Evolutionary conservation across 2,329 filamentous ascomycete species (phyloP), one percentile per base, ranked within the genome.

Genomic region (Tothia fuscella): DNA sequence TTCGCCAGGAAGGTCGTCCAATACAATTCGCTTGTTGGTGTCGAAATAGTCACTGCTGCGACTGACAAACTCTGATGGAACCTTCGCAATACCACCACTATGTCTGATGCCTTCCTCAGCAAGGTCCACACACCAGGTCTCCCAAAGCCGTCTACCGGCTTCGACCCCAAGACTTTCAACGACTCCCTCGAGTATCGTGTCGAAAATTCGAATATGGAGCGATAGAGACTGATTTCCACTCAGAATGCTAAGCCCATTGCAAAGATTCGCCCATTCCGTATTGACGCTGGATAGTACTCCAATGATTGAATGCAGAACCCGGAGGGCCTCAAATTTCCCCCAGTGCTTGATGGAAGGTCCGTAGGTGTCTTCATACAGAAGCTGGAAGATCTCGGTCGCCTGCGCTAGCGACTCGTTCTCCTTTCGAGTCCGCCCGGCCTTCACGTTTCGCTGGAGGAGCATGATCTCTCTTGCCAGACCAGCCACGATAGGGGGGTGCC

Each of bases 111-210:
- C 20, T 20, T 14, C 14, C 4, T 34, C 10, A 7, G 30, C n/a
- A 7, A 42, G 21, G 9, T 47, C 47, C 13, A 40, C 26, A 40
- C 65, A 70, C 64, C 71, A 76, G 26, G 54, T 56, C 7, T 66
- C 53, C 43, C 71, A 69, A 25, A 76, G 48, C 3, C 50, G 56
- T 43, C 59, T 65, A 44, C 70, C 77, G 25, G 60, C 60, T 7
- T 47, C 42, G 43, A 64, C 68, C 41, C 68, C 70, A 35, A 67
- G 63, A 0, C 59, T 59, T 21, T 68, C 63, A 3, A 72, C 66
- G 6, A 77, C 60, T n/a, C 69, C 72, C 32, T 66, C 60, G 5
- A 82, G 66, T 5, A 76, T 46, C 14, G 53, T 50, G 46, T 75
- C 69, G 60, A 77, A 76, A 5, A 67, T 55, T 3, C 54, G 51